A percentile compares a stretch with the other conserved stretches of the same genome.
phyloP scores from a whole-genome alignment of 352 stramenopile genomes.

The Pythium inflatum region DNA sequence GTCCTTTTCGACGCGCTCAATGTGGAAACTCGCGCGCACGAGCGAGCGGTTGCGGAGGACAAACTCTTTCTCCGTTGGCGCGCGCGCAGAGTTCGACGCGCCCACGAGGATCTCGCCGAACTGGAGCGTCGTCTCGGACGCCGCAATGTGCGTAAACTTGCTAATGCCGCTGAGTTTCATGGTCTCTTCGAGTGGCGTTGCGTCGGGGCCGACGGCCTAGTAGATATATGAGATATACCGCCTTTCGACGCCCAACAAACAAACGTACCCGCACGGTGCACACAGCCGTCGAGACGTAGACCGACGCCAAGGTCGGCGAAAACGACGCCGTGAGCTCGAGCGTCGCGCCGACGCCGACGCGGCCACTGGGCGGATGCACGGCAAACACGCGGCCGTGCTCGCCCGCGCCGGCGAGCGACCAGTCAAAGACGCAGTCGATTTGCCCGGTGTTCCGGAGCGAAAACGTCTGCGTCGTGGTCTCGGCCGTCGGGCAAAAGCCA shows the following conservation, averaged over 20 bases:
- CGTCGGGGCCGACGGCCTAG: too few species aligned
- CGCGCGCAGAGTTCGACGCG: constrained; percentile 41
- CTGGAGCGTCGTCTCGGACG: constrained; percentile 78
- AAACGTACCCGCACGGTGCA: constrained; percentile 61
- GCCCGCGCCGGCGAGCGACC: constrained; percentile 71
- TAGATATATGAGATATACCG: too few species aligned
- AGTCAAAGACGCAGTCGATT: constrained; percentile 86
- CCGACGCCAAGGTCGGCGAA: constrained; percentile 64
- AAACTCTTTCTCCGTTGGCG: constrained; percentile 78
- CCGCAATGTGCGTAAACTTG: constrained; percentile 89
- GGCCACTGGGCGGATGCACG: constrained; percentile 71
- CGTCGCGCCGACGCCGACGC: constrained; percentile 61
- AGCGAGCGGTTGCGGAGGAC: constrained; percentile 90
- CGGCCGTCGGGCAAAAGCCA: constrained; percentile 88
- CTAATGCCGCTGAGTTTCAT: constrained; percentile 90
- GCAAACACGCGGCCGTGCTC: constrained; percentile 76
- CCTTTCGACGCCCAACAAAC: too few species aligned
- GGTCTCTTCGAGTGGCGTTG: constrained; percentile 8
- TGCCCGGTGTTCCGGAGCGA: constrained; percentile 86
- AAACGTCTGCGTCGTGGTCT: constrained; percentile 79
- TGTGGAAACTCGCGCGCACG: constrained; percentile 83
- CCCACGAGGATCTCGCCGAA: constrained; percentile 87
- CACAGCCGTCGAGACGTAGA: constrained; percentile 84
- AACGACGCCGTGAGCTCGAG: constrained; percentile 81
- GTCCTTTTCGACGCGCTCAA: constrained; percentile 81